These are phyloP conservation scores for Wakefieldia striispora DNA, from an alignment of 768 basidiomycete species.

Conservation along the genomic window DNA sequence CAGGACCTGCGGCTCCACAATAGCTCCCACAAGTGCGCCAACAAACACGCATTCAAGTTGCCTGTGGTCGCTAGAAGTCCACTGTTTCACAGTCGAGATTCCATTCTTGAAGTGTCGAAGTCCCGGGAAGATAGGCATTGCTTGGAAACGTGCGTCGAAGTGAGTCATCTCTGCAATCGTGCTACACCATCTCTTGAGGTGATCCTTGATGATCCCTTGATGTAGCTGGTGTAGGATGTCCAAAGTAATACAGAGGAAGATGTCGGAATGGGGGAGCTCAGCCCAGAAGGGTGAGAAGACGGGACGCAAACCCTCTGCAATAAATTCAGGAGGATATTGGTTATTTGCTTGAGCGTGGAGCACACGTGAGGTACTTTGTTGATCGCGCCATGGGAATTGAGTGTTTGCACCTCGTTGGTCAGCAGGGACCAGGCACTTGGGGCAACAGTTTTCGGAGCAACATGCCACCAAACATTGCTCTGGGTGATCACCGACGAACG, in stretches of 20 bases:
- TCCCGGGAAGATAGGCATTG: not conserved
- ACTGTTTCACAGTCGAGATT: not conserved
- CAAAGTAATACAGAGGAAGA: not conserved
- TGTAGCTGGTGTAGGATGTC: constrained; percentile 3
- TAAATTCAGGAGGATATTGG: not conserved
- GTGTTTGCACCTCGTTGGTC: not conserved
- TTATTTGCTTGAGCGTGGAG: not conserved
- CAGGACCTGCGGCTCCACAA: not conserved
- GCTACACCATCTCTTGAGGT: not conserved
- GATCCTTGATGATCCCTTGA: constrained; percentile 1
- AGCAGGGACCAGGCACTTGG: not conserved
- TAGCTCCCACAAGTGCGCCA: not conserved
- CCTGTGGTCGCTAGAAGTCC: not conserved
- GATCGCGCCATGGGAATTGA: not conserved
- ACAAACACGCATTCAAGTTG: not conserved
- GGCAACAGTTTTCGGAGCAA: constrained; percentile 1
- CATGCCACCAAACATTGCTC: constrained; percentile 1
- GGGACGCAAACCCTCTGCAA: not conserved
- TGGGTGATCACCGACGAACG: not conserved
- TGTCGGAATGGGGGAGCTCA: not conserved
- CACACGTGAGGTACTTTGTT: too few species aligned
- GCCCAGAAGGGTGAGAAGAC: constrained; percentile 6
- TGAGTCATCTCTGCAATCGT: rapidly evolving
- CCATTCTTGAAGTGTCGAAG: not conserved
- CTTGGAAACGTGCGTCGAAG: not conserved